Evolutionary conservation across 1,139 yeast species (phyloP).

Genomic region (Scheffersomyces lignicola): DNA sequence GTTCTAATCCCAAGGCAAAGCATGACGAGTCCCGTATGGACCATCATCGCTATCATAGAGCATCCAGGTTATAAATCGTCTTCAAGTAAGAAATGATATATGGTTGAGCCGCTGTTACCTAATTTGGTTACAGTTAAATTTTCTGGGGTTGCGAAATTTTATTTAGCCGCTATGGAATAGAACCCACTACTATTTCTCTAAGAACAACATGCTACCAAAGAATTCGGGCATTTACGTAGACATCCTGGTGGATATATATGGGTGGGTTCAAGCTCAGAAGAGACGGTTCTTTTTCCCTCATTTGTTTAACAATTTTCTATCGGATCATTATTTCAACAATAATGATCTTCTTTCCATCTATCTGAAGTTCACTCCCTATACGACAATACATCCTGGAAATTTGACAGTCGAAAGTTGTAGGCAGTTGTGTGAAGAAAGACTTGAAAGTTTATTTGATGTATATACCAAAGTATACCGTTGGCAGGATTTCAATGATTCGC

Average conservation of each 20-base stretch:
- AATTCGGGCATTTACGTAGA: background rate
- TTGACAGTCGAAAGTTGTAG: constrained; percentile 1
- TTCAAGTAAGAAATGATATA: too few relatives aligned
- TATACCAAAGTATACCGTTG: constrained; percentile 1
- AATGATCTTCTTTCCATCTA: background rate
- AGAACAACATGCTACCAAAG: too few relatives aligned
- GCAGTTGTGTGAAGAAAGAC: background rate
- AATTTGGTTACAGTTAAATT: background rate
- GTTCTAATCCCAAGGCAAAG: too few relatives aligned
- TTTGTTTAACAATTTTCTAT: constrained; percentile 1
- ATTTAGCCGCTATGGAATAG: constrained; percentile 2
- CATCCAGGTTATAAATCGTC: too few relatives aligned
- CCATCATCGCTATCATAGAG: too few relatives aligned
- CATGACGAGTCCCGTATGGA: too few relatives aligned
- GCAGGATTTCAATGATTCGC: constrained; percentile 4
- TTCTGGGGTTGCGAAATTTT: constrained; percentile 1
- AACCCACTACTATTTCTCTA: too few relatives aligned
- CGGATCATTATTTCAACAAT: background rate
- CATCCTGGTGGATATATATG: constrained; percentile 2
- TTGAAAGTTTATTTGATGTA: background rate
- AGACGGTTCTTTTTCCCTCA: background rate
- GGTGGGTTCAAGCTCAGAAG: background rate
- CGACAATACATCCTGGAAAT: background rate
- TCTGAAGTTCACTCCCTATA: constrained; percentile 4
- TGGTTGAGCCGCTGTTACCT: background rate